These are phyloP conservation scores for Volvariella surrecta DNA, from an alignment of 1,284 basidiomycete species.

Conservation along the genomic window DNA sequence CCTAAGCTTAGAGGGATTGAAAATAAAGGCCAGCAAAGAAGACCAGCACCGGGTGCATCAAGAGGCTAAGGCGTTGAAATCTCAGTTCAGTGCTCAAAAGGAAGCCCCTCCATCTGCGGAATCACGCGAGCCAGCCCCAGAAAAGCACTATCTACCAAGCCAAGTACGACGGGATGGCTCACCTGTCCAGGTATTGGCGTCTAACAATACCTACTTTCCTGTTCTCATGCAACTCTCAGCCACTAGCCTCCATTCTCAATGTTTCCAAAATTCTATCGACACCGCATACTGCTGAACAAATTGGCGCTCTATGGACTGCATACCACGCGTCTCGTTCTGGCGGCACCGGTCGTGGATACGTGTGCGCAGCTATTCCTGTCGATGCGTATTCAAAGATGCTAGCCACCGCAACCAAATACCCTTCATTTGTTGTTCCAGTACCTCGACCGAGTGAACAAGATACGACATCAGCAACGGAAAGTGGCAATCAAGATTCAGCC, in stretches of 20 bases:
- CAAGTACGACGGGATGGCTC: slow-evolving; percentile 53
- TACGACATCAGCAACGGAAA: slow-evolving; percentile 20
- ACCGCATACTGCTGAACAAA: slow-evolving; percentile 64
- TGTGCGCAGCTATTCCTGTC: slow-evolving; percentile 74
- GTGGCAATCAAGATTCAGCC: slow-evolving; percentile 28
- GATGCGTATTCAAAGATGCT: slow-evolving; percentile 71
- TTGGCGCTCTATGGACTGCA: slow-evolving; percentile 81
- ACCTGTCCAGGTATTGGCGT: slow-evolving; percentile 50
- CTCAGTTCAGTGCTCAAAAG: slow-evolving; percentile 7
- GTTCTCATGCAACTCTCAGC: slow-evolving; percentile 34
- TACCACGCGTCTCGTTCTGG: slow-evolving; percentile 76
- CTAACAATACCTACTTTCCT: background rate
- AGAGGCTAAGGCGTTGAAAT: slow-evolving; percentile 11
- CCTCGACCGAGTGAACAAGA: slow-evolving; percentile 32
- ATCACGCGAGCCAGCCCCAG: slow-evolving; percentile 9
- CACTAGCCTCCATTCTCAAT: slow-evolving; percentile 76
- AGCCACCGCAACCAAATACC: slow-evolving; percentile 51
- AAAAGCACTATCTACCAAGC: slow-evolving; percentile 6
- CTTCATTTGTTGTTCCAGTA: slow-evolving; percentile 75
- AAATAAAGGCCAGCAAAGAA: slow-evolving; percentile 24
- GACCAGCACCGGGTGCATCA: slow-evolving; percentile 23
- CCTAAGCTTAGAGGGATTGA: slow-evolving; percentile 31
- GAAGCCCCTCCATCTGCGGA: background rate
- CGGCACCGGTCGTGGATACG: slow-evolving; percentile 72
- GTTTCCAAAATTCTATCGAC: slow-evolving; percentile 58